Base-by-base conservation (phyloP, 495 filamentous ascomycete species). In the Aspergillus asperescens region DNA sequence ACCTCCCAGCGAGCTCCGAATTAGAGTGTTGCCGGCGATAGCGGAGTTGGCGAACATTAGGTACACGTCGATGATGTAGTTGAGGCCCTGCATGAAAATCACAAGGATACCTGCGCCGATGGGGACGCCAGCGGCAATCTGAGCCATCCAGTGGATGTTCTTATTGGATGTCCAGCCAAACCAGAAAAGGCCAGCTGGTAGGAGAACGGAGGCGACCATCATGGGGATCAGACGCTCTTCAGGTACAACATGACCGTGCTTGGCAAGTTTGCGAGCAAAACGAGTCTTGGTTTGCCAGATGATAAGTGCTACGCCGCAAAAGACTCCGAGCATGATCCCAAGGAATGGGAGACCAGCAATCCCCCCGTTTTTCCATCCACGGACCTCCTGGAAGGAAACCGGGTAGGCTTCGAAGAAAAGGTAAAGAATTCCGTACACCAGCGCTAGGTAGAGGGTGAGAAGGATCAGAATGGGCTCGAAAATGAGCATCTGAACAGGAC, bases 1-100 rank as follows among this genome's bases (percentile, higher is more conserved):
- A 27, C 77, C 84, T 12, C 78, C 85, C 39, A 87, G 76, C 22
- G 71, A 63, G 24, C 77, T 81, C 8, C 86, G 70, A 54, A 89
- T 40, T 25, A 88, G 79, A 0, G 84, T 88, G 57, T 87, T 88
- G 7, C 82, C 84, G 0, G 82, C 83, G 40, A 76, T 81, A 15
- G 85, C 84, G 0, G 81, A 79, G 60, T 81, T 81, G 32, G 78
- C 76, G 41, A 78, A 73, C 71, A 79, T 73, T 55, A 74, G 62
- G 52, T 87, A 88, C 35, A 76, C 73, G 45, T 87, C 82, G 55
- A 85, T 76, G 59, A 85, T 75, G 55, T 85, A 86, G 53, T 80
- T 85, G 39, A 85, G 69, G 2, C 77, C 75, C 52, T 80, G 74
- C 62, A 84, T 69, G 67, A 82, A 80, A 45, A 83, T 73, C 10